These are phyloP conservation scores for Carex pumila DNA, from an alignment of 176 grass and related monocot species.

Conservation along the genomic window DNA sequence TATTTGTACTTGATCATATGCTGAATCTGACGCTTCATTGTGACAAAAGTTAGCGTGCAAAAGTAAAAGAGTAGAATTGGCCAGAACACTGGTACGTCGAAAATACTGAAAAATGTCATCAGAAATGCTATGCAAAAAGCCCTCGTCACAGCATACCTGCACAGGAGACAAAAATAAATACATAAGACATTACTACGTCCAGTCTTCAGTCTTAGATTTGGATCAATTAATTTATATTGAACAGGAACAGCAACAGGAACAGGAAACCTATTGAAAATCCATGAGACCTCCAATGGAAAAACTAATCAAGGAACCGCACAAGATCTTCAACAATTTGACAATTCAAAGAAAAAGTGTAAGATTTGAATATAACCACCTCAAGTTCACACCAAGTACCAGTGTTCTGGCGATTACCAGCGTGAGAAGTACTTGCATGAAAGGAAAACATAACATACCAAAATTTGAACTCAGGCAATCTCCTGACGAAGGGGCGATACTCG, in stretches of 20 bases:
- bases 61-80: slow-evolving; percentile 76
- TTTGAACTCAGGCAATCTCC: slow-evolving; percentile 86
- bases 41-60: slow-evolving; percentile 50
- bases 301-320: background rate
- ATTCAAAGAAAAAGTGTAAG: background rate
- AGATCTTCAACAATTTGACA: background rate
- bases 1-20: slow-evolving; percentile 90
- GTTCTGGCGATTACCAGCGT: background rate
- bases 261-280: background rate
- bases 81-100: slow-evolving; percentile 76
- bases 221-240: background rate
- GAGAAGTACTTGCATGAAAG: background rate
- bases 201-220: background rate
- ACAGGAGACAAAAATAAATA: slow-evolving; percentile 9
- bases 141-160: slow-evolving; percentile 65
- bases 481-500: slow-evolving; percentile 73
- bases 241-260: background rate
- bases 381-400: background rate
- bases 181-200: background rate
- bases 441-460: slow-evolving; percentile 49
- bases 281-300: background rate
- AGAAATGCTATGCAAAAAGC: slow-evolving; percentile 59
- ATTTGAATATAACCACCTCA: background rate
- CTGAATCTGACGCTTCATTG: slow-evolving; percentile 73
- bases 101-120: slow-evolving; percentile 70